These are phyloP conservation scores for Globisporangium carolinianum DNA, from an alignment of 352 stramenopile genomes.

Conservation along the genomic window DNA sequence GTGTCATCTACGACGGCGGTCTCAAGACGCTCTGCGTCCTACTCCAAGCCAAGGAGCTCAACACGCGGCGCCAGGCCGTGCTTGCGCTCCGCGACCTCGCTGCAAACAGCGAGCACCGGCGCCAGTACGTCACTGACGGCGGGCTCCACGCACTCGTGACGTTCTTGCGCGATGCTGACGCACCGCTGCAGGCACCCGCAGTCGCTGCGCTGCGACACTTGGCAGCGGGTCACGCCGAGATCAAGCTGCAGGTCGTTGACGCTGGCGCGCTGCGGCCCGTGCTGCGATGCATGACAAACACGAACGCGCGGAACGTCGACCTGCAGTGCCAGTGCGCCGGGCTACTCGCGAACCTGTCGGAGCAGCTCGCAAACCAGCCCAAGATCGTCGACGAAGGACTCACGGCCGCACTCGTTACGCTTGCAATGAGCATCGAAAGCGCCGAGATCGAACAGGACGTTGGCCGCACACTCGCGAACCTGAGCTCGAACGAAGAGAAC, in stretches of 20 bases:
- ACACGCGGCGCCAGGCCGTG: slow-evolving; percentile 88
- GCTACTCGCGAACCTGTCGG: slow-evolving; percentile 91
- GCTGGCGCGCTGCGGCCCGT: slow-evolving; percentile 76
- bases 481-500: slow-evolving; percentile 93
- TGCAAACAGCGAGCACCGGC: slow-evolving; percentile 85
- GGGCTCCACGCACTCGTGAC: slow-evolving; percentile 81
- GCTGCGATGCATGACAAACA: slow-evolving; percentile 80
- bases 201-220: slow-evolving; percentile 90
- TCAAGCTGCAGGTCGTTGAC: slow-evolving; percentile 86
- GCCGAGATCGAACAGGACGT: slow-evolving; percentile 94
- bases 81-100: slow-evolving; percentile 87
- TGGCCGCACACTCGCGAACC: slow-evolving; percentile 87
- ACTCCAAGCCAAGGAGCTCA: slow-evolving; percentile 85
- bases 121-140: slow-evolving; percentile 85
- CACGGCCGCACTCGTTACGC: slow-evolving; percentile 70
- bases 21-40: slow-evolving; percentile 91
- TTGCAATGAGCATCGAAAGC: slow-evolving; percentile 69
- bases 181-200: slow-evolving; percentile 84
- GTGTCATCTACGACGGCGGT: slow-evolving; percentile 83
- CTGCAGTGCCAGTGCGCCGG: slow-evolving; percentile 91
- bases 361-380: slow-evolving; percentile 87
- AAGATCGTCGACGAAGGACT: slow-evolving; percentile 90
- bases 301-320: slow-evolving; percentile 79
- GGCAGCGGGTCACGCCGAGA: slow-evolving; percentile 56
- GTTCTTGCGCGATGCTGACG: slow-evolving; percentile 85